phyloP scores from a whole-genome alignment of 176 grass and related monocot species.

The Avena eriantha region DNA sequence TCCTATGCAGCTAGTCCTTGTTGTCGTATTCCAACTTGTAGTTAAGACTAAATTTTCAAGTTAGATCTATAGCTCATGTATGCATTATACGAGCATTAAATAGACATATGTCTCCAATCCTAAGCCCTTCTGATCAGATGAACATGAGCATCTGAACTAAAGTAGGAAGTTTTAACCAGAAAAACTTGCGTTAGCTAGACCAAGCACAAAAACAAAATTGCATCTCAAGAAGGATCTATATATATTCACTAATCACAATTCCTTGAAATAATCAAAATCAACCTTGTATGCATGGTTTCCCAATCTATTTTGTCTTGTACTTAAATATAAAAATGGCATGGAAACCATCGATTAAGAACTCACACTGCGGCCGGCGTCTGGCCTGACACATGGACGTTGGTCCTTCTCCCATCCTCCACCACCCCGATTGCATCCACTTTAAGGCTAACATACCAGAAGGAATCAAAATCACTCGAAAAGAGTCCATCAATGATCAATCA shows the following conservation, averaged over 20 bases:
- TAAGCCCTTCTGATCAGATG: background rate
- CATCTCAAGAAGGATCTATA: background rate
- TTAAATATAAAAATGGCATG: background rate
- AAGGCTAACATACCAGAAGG: no score
- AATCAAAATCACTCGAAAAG: no score
- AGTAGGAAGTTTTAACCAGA: background rate
- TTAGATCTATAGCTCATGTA: no score
- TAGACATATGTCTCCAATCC: background rate
- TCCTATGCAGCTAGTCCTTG: no score
- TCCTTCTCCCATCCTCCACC: no score
- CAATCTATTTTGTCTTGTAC: background rate
- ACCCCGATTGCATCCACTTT: no score
- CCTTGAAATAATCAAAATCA: background rate
- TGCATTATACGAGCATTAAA: no score
- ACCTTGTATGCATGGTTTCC: background rate
- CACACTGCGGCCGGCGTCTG: conserved; percentile 42
- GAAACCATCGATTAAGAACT: background rate
- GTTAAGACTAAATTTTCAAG: no score
- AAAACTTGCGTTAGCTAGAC: background rate
- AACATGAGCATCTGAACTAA: background rate
- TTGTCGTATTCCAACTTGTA: no score
- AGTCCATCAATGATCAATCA: no score
- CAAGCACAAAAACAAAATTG: background rate
- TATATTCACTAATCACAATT: background rate
- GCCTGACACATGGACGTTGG: no score